Conservation (phyloP, 768 basidiomycete species). For the Boletus reticuloceps region DNA sequence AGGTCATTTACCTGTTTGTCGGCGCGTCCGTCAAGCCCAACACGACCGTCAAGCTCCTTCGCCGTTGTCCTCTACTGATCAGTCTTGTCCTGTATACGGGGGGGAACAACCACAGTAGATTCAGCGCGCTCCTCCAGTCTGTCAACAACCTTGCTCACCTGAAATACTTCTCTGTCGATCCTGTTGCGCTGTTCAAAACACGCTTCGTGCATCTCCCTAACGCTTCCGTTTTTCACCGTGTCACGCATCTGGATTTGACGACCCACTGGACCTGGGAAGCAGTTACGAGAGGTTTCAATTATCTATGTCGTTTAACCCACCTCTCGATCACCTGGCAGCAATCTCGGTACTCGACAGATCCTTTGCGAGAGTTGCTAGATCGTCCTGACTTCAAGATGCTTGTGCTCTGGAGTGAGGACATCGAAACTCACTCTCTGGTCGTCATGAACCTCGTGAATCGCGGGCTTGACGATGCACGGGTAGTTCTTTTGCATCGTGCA, state of each 20-base stretch:
- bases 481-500: background rate
- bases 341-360: background rate
- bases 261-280: background rate
- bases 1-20: no score
- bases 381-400: background rate
- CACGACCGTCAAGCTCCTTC: no score
- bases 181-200: background rate
- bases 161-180: background rate
- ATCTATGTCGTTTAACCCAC: background rate
- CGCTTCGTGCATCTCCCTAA: background rate
- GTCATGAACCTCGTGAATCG: background rate
- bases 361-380: background rate
- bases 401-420: background rate
- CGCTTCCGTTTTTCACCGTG: background rate
- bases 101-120: no score
- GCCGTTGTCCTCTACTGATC: no score
- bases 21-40: no score
- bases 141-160: no score
- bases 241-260: background rate
- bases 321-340: background rate
- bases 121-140: no score
- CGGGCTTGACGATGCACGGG: background rate
- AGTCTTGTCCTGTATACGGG: no score
- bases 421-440: background rate
- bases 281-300: background rate